Evolutionary conservation across 2,329 filamentous ascomycete species (phyloP), one percentile per base, ranked within the genome.

Genomic region (Fusarium metavorans): DNA sequence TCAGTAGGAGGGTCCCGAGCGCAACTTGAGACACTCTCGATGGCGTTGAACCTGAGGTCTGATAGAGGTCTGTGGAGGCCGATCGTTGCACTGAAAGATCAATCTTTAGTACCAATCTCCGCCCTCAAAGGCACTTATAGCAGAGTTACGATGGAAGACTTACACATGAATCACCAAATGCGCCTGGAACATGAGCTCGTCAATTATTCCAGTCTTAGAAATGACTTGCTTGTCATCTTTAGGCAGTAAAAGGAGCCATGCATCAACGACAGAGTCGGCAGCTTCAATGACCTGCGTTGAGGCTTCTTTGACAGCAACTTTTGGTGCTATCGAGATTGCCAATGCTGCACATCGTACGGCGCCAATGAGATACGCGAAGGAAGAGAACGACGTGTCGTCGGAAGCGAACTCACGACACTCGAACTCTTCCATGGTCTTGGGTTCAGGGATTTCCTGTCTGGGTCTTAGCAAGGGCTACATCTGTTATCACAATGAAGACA

Each of bases 101-200:
- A 76, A 52, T 5, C 10, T 0, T 1, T 1, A 0, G 43, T 4
- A 7, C 10, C 0, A 11, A 27, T 5, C 13, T 25, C 4, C 0
- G 1, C 14, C 8, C 10, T 27, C 11, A 8, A 48, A 11, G 25
- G 3, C 3, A 6, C 2, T 10, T 8, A 7, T 4, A 25, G 34
- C 11, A 25, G 32, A 18, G 13, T 13, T 2, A 23, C 1, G 4
- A 2, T 1, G 18, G 7, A 11, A 2, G 3, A 6, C 74, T 70
- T 61, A 75, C 74, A 76, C 74, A n/a, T 76, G 68, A 2, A 76
- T 32, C 2, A 76, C 50, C 0, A 76, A 5, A 11, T 76, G 61
- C 1, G 74, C 71, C 37, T 76, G 74, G 2, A 76, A 76, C 66
- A 76, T 70, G 10, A 76, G 16, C 48, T 76, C 74, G 9, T 76